phyloP scores from a whole-genome alignment of 2,329 filamentous ascomycete genomes.

The Colletotrichum falcatum region DNA sequence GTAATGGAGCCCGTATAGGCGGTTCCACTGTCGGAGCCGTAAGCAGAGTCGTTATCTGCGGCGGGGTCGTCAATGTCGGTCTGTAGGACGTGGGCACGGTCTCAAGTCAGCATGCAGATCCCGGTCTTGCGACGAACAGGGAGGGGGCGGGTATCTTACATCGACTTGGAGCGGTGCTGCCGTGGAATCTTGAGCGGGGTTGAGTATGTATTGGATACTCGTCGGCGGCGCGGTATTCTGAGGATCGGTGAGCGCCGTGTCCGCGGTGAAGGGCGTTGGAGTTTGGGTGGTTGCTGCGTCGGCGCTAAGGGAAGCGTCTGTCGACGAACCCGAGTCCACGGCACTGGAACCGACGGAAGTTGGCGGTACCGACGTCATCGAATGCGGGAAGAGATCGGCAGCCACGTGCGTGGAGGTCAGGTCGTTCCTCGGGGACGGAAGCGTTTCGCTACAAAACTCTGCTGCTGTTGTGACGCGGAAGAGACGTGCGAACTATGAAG shows the following conservation, averaged over 20 bases:
- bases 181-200: conserved; percentile 41
- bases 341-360: conserved; percentile 22
- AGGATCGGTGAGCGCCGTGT: neutral
- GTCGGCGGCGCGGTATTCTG: conserved; percentile 13
- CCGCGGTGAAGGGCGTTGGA: conserved; percentile 1
- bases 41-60: conserved; percentile 50
- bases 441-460: neutral
- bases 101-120: conserved; percentile 16
- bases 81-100: conserved; percentile 1
- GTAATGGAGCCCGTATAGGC: conserved; percentile 52
- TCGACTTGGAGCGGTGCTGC: conserved; percentile 46
- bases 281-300: neutral
- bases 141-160: conserved; percentile 31
- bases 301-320: neutral
- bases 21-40: conserved; percentile 49
- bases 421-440: neutral
- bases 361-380: conserved; percentile 24
- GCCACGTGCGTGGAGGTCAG: neutral
- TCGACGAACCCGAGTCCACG: conserved; percentile 21
- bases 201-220: conserved; percentile 31
- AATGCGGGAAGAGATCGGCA: neutral
- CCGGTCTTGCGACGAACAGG: neutral
- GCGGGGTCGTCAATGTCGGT: conserved; percentile 35
- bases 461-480: neutral
- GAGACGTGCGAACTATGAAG: neutral